Base-by-base conservation (phyloP, 1,139 yeast genomes). In the Debaryomycetaceae sp. region DNA sequence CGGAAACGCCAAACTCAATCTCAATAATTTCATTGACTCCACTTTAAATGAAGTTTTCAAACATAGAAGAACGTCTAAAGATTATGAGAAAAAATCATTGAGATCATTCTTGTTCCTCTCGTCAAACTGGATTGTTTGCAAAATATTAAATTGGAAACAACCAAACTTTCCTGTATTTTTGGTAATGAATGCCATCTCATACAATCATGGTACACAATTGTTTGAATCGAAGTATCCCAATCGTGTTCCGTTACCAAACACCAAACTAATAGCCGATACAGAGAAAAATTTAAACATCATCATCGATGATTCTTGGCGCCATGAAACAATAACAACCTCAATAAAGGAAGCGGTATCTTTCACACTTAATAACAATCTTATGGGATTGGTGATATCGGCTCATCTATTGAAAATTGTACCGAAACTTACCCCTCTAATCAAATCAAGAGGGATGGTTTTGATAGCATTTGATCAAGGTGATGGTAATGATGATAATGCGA, bases 161-260 rank as follows among this genome's bases (percentile, higher is more conserved):
- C 99, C 99, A 5, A 93, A 91, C 63, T 93, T 87, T 66, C 97
- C 99, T 0, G 98, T 93, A 1, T 84, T 93, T 54, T 86, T 87
- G 65, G 80, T 84, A 43, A 81, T 91, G 80, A 84, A 81, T 56
- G 88, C 89, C 9, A 70, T 84, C 34, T 70, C 71, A 33, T 79
- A 63, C 59, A 67, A 70, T 50, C 52, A 51, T 46, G 39, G 52
- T 2, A 49, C 56, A 36, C 50, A 54, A 34, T 56, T 38, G 7
- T 74, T 74, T 48, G 78, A 72, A 51, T 64, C 69, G 5, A 58
- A 75, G 46, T 66, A 76, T 2, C 68, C 78, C 4, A 73, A 73
- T 52, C 78, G 78, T 4, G 57, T 73, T 36, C 53, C 68, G 22
- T 55, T 72, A 42, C 68, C 65, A 5, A 7, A n/a, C 13, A 24